Percentiles rank a stretch among this genome's conserved stretches.
phyloP scores from a whole-genome alignment of 2,329 filamentous ascomycete genomes.

The Trichoderma hamatum region DNA sequence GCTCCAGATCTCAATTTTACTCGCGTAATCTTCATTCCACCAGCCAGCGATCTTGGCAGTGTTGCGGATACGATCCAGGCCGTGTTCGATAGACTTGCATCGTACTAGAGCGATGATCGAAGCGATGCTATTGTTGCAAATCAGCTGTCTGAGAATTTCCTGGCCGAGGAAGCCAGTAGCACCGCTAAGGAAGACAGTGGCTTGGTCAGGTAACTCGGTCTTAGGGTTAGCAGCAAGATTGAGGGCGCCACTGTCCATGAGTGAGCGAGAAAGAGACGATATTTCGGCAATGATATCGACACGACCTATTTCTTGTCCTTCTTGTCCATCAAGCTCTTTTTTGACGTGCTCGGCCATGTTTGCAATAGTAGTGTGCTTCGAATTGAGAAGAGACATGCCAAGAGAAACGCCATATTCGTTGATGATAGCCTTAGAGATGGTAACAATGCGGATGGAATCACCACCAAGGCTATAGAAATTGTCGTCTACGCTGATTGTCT shows the following conservation, averaged over 20 bases:
- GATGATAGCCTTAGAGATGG: conserved; percentile 27
- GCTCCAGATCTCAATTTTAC: conserved; percentile 19
- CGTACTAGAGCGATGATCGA: conserved; percentile 16
- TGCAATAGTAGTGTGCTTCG: conserved; percentile 30
- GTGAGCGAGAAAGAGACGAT: conserved; percentile 3
- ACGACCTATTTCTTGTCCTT: not conserved
- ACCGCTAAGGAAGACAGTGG: conserved; percentile 30
- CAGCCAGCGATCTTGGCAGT: conserved; percentile 21
- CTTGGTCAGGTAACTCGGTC: conserved; percentile 16
- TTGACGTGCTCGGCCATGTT: conserved; percentile 30
- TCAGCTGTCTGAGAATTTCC: conserved; percentile 22
- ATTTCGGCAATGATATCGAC: conserved; percentile 14
- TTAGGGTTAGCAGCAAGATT: not conserved
- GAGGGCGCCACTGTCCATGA: not conserved
- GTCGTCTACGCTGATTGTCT: conserved; percentile 29
- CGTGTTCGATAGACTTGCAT: conserved; percentile 3
- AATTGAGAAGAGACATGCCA: conserved; percentile 30
- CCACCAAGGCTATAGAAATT: conserved; percentile 32
- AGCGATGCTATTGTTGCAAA: conserved; percentile 8
- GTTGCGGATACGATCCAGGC: conserved; percentile 12
- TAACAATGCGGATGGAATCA: conserved; percentile 32
- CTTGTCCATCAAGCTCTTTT: conserved; percentile 5
- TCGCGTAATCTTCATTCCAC: conserved; percentile 4
- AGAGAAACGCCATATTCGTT: conserved; percentile 29
- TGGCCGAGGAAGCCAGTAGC: conserved; percentile 30